Conservation (phyloP, 1,284 basidiomycete genomes). For the Apiotrichum domesticum region DNA sequence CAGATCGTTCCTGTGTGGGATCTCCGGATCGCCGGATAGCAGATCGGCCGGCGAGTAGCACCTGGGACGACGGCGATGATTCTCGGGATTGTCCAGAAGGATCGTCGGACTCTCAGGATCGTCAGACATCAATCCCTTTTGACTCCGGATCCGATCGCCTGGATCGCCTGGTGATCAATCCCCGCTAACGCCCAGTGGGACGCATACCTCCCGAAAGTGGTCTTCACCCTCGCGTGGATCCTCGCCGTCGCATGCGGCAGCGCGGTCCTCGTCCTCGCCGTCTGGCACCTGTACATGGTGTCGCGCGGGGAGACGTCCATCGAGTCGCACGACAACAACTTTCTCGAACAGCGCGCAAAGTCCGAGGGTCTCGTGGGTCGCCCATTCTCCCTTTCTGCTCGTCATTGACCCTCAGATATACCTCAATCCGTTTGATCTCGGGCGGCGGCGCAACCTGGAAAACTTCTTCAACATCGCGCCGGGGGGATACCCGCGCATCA, state of each 20-base stretch:
- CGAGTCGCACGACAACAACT: conserved; percentile 79
- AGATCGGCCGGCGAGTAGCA: too few species aligned
- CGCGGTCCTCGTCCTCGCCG: conserved; percentile 71
- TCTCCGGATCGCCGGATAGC: too few species aligned
- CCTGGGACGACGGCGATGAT: too few species aligned
- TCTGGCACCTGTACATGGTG: conserved; percentile 74
- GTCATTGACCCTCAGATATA: conserved; percentile 54
- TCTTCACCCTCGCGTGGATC: conserved; percentile 71
- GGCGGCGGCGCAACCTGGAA: conserved; percentile 65
- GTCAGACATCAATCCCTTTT: too few species aligned
- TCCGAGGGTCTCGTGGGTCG: conserved; percentile 61
- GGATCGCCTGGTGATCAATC: too few species aligned
- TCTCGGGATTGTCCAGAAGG: too few species aligned
- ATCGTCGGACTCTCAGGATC: too few species aligned
- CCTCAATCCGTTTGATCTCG: conserved; percentile 86
- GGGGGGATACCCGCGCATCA: conserved; percentile 60
- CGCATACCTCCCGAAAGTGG: conserved; percentile 59
- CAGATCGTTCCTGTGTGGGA: too few species aligned
- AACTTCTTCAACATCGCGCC: conserved; percentile 84
- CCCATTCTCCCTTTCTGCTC: too few species aligned
- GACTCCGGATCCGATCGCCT: too few species aligned
- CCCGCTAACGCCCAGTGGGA: conserved; percentile 53
- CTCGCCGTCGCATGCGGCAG: conserved; percentile 63
- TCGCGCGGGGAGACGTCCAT: conserved; percentile 81
- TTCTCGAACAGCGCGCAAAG: conserved; percentile 66